Evolutionary conservation across 257 asterid genomes (phyloP), one percentile per base, ranked within the genome.

Genomic region (Thymus quinquecostatus): DNA sequence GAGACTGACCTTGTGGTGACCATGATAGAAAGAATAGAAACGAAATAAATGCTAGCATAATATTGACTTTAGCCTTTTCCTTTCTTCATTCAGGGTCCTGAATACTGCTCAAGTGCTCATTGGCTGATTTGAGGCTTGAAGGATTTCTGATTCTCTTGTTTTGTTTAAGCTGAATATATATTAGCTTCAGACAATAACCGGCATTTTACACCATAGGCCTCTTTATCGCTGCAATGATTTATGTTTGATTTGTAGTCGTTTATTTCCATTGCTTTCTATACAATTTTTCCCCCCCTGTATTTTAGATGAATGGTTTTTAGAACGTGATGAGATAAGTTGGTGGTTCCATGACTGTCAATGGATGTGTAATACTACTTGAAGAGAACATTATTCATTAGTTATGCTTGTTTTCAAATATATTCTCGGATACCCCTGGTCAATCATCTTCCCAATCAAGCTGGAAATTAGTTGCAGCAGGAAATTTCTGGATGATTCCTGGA

Each of bases 271-370:
- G 47, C 84, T 61, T 54, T 74, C 72, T 38, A 13, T 72, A 60
- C 81, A 72, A 79, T 32, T 70, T 71, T 54, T 33, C 28, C 79
- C 2, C 58, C 43, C 34, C 70, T 83, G 76, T 54, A 67, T 79
- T 80, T 80, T 79, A 83, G 77, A 83, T 79, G 88, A 86, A 77
- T 83, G 88, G 77, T 81, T 77, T 72, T 75, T 81, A 57, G 74
- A 80, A 78, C 75, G 77, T 75, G 76, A 84, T 77, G 82, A 71
- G 80, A 77, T 69, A 80, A 77, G 65, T 72, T 75, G 80, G 58
- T 80, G 71, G 73, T 79, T 56, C 84, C 82, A 76, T 79, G 88
- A 85, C 78, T 82, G 73, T 78, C 77, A 58, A 68, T 79, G 74
- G 80, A 61, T 70, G 38, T 81, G 73, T 70, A 62, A 63, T 65